These are phyloP conservation scores for Trematosphaeria pertusa DNA, from an alignment of 2,329 filamentous ascomycete species.

Conservation along the genomic window DNA sequence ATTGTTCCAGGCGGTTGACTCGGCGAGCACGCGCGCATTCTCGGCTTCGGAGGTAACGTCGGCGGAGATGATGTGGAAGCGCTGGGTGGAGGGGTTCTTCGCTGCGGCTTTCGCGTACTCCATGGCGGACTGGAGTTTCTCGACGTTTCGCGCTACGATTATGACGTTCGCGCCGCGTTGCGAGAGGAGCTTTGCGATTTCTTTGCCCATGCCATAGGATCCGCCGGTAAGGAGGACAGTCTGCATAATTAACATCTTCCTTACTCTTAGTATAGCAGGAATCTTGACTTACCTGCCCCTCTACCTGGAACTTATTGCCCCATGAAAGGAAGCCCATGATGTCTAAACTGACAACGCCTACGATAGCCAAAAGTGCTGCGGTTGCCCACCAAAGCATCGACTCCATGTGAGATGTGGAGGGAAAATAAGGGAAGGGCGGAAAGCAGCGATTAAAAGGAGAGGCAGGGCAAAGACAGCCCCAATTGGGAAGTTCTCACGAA, in stretches of 20 bases:
- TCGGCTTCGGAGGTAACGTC: conserved; percentile 78
- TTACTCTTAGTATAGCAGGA: no score
- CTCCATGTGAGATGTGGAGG: conserved; percentile 1
- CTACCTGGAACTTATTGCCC: conserved; percentile 81
- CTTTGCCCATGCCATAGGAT: conserved; percentile 90
- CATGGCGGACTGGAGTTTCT: conserved; percentile 76
- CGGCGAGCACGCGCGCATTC: conserved; percentile 71
- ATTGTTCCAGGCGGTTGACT: conserved; percentile 81
- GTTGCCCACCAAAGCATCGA: conserved; percentile 43
- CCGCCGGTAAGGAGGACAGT: conserved; percentile 89
- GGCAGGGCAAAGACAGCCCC: no score
- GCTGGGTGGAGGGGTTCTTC: conserved; percentile 69
- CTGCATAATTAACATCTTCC: conserved; percentile 63
- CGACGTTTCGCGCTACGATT: conserved; percentile 78
- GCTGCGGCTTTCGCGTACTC: conserved; percentile 72
- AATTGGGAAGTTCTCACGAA: no score
- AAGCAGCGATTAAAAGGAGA: background rate
- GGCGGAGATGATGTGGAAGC: conserved; percentile 82
- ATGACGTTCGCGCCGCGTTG: conserved; percentile 85
- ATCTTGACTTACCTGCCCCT: conserved; percentile 78
- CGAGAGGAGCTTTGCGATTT: conserved; percentile 75
- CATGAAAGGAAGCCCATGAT: conserved; percentile 72
- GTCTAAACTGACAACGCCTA: conserved; percentile 48
- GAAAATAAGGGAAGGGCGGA: background rate
- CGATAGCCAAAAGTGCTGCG: conserved; percentile 41